Conservation (phyloP, 805 yeast genomes). For the Schizosaccharomyces lindneri region DNA sequence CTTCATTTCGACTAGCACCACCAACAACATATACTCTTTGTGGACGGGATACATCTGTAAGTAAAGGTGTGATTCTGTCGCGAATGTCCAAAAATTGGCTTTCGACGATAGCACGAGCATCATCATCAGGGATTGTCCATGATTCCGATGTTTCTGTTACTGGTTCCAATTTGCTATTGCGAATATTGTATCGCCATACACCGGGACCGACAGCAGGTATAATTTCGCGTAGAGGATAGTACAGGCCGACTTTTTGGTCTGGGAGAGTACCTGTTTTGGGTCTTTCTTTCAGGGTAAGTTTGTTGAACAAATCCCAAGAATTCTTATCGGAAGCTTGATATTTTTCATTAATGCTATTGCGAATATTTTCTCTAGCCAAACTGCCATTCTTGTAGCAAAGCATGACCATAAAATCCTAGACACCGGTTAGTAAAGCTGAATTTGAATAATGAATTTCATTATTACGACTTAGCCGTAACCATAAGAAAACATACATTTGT, state of each 20-base stretch:
- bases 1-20: slow-evolving; percentile 52
- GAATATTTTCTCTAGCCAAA: slow-evolving; percentile 52
- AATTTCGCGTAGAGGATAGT: slow-evolving; percentile 76
- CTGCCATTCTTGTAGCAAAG: slow-evolving; percentile 83
- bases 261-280: slow-evolving; percentile 9
- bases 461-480: background rate
- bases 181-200: slow-evolving; percentile 22
- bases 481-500: slow-evolving; percentile 14
- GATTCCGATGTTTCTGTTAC: slow-evolving; percentile 11
- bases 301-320: background rate
- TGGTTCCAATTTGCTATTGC: slow-evolving; percentile 4
- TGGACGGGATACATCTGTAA: slow-evolving; percentile 28
- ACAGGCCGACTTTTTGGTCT: slow-evolving; percentile 33
- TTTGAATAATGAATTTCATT: no score
- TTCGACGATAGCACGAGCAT: slow-evolving; percentile 57
- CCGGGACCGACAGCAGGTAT: slow-evolving; percentile 59
- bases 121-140: slow-evolving; percentile 21
- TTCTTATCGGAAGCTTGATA: background rate
- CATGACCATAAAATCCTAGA: slow-evolving; percentile 65
- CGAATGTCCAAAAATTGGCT: slow-evolving; percentile 73
- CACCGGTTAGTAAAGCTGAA: background rate
- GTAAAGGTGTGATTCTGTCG: slow-evolving; percentile 52
- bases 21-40: slow-evolving; percentile 61
- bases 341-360: slow-evolving; percentile 31
- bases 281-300: slow-evolving; percentile 9